A percentile compares a stretch with the other conserved stretches of the same genome.
phyloP scores from a whole-genome alignment of 371 early-diverging fungal genomes.

The Rhizopus sp. region DNA sequence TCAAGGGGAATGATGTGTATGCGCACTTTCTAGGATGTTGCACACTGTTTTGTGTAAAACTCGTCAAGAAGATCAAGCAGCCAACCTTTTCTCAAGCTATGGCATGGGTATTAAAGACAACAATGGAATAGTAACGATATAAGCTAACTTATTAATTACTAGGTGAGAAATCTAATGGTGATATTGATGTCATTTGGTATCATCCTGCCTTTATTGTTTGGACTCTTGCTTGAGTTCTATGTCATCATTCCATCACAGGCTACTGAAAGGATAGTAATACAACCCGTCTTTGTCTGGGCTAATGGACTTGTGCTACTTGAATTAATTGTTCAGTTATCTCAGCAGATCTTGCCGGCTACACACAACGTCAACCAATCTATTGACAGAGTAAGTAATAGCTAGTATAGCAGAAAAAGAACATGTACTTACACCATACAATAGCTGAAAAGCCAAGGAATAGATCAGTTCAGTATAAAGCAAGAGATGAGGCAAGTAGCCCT shows the following conservation, averaged over 20 bases:
- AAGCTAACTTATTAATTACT: too few species aligned
- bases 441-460: constrained; percentile 24
- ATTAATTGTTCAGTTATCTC: background rate
- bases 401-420: constrained; percentile 1
- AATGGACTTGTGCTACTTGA: constrained; percentile 12
- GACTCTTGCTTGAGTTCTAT: constrained; percentile 9
- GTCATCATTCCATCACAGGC: constrained; percentile 16
- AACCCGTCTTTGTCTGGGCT: constrained; percentile 11
- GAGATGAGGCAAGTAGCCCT: constrained; percentile 19
- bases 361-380: background rate
- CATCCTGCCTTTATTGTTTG: constrained; percentile 9
- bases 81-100: too few species aligned
- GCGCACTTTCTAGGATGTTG: too few species aligned
- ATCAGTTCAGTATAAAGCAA: constrained; percentile 33
- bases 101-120: too few species aligned
- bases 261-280: constrained; percentile 5
- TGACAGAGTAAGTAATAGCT: constrained; percentile 1
- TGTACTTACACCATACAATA: constrained; percentile 10
- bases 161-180: background rate
- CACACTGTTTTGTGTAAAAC: too few species aligned
- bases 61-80: too few species aligned
- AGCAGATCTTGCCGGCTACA: constrained; percentile 8
- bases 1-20: too few species aligned
- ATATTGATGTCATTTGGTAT: constrained; percentile 6
- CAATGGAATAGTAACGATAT: too few species aligned